A percentile compares a stretch with the other conserved stretches of the same genome.
Conservation (phyloP, 352 stramenopile species). For the Aphanomyces invadans region DNA sequence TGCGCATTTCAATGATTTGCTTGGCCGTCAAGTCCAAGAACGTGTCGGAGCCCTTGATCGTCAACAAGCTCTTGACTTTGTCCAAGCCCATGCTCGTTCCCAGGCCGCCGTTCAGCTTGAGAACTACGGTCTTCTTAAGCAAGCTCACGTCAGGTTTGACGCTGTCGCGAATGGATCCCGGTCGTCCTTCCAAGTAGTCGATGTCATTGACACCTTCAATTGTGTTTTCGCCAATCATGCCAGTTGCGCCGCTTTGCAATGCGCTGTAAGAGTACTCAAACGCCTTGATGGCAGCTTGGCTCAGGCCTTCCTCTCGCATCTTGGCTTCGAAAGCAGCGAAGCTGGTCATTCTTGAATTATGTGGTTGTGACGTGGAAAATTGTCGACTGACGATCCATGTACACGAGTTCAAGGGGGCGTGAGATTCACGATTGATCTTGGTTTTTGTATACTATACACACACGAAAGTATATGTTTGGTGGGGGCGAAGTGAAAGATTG, state of each 20-base stretch:
- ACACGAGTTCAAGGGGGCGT: slow-evolving; percentile 7
- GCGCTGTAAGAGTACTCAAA: slow-evolving; percentile 97
- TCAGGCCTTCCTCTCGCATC: slow-evolving; percentile 94
- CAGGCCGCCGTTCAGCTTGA: slow-evolving; percentile 82
- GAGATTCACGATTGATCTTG: neutral
- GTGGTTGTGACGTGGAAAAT: slow-evolving; percentile 21
- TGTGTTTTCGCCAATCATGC: slow-evolving; percentile 94
- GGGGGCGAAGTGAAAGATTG: slow-evolving; percentile 1
- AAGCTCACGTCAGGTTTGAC: slow-evolving; percentile 56
- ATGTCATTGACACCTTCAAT: slow-evolving; percentile 84
- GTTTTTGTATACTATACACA: neutral
- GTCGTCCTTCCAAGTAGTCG: slow-evolving; percentile 73
- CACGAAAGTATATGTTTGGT: neutral
- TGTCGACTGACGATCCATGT: slow-evolving; percentile 22
- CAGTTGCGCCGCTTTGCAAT: slow-evolving; percentile 89
- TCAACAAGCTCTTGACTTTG: slow-evolving; percentile 92
- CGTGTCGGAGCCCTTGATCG: slow-evolving; percentile 93
- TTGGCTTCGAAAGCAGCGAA: slow-evolving; percentile 89
- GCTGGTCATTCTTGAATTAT: slow-evolving; percentile 27
- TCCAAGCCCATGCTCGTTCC: slow-evolving; percentile 90
- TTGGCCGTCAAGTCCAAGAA: slow-evolving; percentile 86
- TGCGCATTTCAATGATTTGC: slow-evolving; percentile 92
- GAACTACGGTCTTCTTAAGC: slow-evolving; percentile 80
- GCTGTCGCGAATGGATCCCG: slow-evolving; percentile 63
- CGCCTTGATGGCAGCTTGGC: slow-evolving; percentile 92